Conservation (phyloP, 768 basidiomycete species). For the Trametes cubensis region DNA sequence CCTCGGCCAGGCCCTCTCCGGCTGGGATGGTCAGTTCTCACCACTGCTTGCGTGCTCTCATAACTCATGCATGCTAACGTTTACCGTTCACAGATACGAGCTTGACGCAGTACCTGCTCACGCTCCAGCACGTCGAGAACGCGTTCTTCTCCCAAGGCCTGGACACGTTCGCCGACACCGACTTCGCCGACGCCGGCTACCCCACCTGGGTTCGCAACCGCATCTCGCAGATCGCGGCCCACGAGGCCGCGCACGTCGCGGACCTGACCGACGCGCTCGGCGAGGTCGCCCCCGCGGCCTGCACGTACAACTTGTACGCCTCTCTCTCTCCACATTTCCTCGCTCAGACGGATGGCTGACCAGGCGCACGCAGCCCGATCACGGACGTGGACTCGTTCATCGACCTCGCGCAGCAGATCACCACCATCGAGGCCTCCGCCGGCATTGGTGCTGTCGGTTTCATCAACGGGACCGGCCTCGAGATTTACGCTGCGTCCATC, state of each 20-base stretch:
- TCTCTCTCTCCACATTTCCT: not conserved
- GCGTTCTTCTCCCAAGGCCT: slow-evolving; percentile 49
- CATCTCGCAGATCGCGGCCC: slow-evolving; percentile 53
- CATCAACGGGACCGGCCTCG: slow-evolving; percentile 38
- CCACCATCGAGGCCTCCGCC: slow-evolving; percentile 56
- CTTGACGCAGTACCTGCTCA: slow-evolving; percentile 49
- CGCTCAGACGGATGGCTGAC: not conserved
- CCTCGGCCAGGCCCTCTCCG: slow-evolving; percentile 3
- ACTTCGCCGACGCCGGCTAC: slow-evolving; percentile 52
- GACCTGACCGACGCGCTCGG: slow-evolving; percentile 48
- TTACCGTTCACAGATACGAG: slow-evolving; percentile 19
- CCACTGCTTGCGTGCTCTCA: not conserved
- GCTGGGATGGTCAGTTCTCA: not conserved
- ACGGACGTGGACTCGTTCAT: slow-evolving; percentile 48
- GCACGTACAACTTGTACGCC: slow-evolving; percentile 23
- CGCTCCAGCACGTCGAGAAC: slow-evolving; percentile 48
- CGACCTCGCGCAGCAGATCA: slow-evolving; percentile 47
- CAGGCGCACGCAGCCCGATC: slow-evolving; percentile 39
- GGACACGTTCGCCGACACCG: slow-evolving; percentile 45
- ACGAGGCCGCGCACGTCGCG: slow-evolving; percentile 58
- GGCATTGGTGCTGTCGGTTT: slow-evolving; percentile 58
- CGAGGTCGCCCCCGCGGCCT: slow-evolving; percentile 14
- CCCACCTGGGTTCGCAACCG: slow-evolving; percentile 51
- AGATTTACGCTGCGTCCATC: slow-evolving; percentile 38
- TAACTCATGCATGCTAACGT: not conserved